These are phyloP conservation scores for Tripterygium wilfordii DNA, from an alignment of 177 flowering plant genomes.

Conservation along the genomic window DNA sequence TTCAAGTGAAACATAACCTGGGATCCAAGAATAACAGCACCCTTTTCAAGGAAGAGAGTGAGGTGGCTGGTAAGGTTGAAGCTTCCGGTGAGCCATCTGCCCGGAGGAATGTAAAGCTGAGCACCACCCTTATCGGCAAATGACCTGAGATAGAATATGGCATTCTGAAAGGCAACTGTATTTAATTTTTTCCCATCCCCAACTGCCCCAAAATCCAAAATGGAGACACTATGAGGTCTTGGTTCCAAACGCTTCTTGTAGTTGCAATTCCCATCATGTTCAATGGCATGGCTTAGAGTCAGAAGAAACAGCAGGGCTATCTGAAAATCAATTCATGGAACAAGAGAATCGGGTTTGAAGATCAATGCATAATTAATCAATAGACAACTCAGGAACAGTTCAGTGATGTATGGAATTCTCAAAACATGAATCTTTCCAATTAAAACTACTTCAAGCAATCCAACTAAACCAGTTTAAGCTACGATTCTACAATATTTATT, in stretches of 20 bases:
- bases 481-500: no score
- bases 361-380: no score
- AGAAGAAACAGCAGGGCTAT: slow-evolving; percentile 56
- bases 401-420: no score
- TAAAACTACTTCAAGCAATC: no score
- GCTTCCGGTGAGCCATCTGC: slow-evolving; percentile 92
- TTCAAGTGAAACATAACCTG: no score
- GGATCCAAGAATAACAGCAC: slow-evolving; percentile 78
- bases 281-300: slow-evolving; percentile 38
- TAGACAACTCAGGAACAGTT: no score
- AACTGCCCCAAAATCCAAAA: slow-evolving; percentile 91
- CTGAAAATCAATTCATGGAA: no score
- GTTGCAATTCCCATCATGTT: slow-evolving; percentile 44
- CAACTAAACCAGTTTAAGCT: no score
- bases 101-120: slow-evolving; percentile 86
- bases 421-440: no score
- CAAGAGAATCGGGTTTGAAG: no score
- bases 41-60: slow-evolving; percentile 82
- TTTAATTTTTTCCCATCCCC: slow-evolving; percentile 93
- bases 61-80: slow-evolving; percentile 93
- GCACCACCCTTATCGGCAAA: slow-evolving; percentile 97
- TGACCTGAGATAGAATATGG: slow-evolving; percentile 86
- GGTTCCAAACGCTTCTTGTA: slow-evolving; percentile 36
- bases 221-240: slow-evolving; percentile 92
- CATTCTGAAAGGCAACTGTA: slow-evolving; percentile 91